phyloP scores from a whole-genome alignment of 768 basidiomycete genomes.

The Auriscalpium microsporum region DNA sequence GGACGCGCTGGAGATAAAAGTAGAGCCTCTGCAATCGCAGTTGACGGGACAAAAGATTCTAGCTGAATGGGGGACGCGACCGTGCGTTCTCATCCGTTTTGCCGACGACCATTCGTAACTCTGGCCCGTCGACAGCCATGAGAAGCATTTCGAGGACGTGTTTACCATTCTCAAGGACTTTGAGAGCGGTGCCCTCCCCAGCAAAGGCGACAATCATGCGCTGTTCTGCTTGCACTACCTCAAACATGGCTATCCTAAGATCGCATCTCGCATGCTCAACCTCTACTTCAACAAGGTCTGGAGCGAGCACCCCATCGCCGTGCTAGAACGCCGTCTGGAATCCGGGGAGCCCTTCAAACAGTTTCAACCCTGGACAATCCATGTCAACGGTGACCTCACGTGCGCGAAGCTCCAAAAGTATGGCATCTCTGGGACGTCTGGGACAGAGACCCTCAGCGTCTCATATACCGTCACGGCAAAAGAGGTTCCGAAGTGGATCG shows the following conservation, averaged over 20 bases:
- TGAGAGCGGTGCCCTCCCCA: background rate
- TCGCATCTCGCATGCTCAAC: background rate
- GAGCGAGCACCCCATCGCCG: background rate
- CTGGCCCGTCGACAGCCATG: background rate
- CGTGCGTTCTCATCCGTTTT: background rate
- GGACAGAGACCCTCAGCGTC: background rate
- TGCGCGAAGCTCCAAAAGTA: background rate
- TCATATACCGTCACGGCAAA: background rate
- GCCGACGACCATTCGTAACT: background rate
- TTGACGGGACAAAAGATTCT: background rate
- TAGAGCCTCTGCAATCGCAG: background rate
- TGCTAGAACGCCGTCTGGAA: background rate
- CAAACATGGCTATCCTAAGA: background rate
- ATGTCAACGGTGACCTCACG: background rate
- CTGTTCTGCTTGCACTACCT: background rate
- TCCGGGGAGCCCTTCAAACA: background rate
- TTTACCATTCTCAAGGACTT: background rate
- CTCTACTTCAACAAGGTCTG: background rate
- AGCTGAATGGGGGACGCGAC: background rate
- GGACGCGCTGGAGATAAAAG: background rate
- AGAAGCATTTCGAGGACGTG: background rate
- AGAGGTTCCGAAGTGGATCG: background rate
- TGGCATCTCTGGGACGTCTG: background rate
- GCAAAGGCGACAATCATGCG: background rate
- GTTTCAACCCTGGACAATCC: background rate